Percentiles rank a stretch among this genome's conserved stretches.
phyloP scores from a whole-genome alignment of 129 eudicot genomes.

The Flaveria linearis region DNA sequence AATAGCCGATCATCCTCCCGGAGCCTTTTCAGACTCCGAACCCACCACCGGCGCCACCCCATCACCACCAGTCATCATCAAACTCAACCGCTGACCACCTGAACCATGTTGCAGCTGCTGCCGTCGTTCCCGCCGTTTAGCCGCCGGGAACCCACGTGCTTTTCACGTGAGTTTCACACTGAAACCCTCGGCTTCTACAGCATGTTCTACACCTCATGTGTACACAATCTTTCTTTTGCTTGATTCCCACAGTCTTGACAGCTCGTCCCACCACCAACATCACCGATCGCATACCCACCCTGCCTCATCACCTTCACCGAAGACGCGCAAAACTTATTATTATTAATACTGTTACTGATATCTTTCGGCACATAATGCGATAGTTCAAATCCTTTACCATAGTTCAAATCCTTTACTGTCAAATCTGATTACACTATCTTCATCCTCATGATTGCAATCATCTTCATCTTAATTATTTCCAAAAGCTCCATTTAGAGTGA shows the following conservation, averaged over 20 bases:
- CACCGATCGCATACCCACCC: conserved; percentile 31
- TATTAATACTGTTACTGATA: too few relatives aligned
- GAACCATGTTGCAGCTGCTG: conserved; percentile 38
- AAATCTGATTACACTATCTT: conserved; percentile 9
- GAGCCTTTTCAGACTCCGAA: conserved; percentile 42
- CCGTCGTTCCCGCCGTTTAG: conserved; percentile 72
- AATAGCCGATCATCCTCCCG: conserved; percentile 39
- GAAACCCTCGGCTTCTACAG: conserved; percentile 76
- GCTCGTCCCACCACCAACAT: conserved; percentile 34
- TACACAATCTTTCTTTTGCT: conserved; percentile 69
- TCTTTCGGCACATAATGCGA: too few relatives aligned
- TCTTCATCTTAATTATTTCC: conserved; percentile 22
- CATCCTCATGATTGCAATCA: conserved; percentile 19
- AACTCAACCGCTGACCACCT: conserved; percentile 32
- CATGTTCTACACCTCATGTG: conserved; percentile 83
- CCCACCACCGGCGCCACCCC: neutral
- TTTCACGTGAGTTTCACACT: conserved; percentile 73
- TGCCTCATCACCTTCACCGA: conserved; percentile 38
- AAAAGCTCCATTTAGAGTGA: conserved; percentile 55
- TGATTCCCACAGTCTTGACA: conserved; percentile 91
- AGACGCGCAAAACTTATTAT: too few relatives aligned
- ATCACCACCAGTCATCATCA: conserved; percentile 45
- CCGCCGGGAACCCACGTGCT: conserved; percentile 96
- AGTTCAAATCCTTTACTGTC: conserved; percentile 70
- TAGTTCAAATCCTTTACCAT: conserved; percentile 55